These are phyloP conservation scores for Cytospora mali DNA, from an alignment of 2,329 filamentous ascomycete species.

Conservation along the genomic window DNA sequence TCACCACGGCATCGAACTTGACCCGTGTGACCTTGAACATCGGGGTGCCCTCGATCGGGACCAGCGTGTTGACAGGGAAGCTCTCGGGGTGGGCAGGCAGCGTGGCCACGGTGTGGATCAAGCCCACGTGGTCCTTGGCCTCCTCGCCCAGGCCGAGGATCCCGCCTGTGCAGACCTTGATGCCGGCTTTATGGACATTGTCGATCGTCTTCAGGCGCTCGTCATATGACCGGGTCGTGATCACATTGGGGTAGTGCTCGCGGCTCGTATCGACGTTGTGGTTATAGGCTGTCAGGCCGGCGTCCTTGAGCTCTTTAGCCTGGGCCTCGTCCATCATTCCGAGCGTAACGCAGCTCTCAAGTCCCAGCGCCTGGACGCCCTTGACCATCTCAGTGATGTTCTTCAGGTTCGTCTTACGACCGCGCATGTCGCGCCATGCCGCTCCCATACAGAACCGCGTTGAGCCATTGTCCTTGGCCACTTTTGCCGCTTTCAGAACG, in stretches of 20 bases:
- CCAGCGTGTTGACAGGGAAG: conserved; percentile 88
- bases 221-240: conserved; percentile 84
- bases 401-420: conserved; percentile 78
- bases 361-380: conserved; percentile 77
- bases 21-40: conserved; percentile 74
- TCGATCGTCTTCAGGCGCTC: conserved; percentile 79
- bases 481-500: conserved; percentile 75
- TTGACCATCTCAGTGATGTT: conserved; percentile 87
- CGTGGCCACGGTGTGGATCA: conserved; percentile 81
- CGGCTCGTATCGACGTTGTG: conserved; percentile 91
- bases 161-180: conserved; percentile 88
- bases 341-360: conserved; percentile 92
- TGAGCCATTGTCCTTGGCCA: conserved; percentile 80
- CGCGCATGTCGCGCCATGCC: conserved; percentile 92
- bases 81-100: conserved; percentile 83
- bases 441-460: conserved; percentile 96
- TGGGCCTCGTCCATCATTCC: conserved; percentile 87
- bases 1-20: conserved; percentile 75
- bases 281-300: conserved; percentile 88
- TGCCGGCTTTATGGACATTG: conserved; percentile 81
- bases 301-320: conserved; percentile 79
- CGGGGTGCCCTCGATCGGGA: conserved; percentile 88
- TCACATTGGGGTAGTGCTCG: conserved; percentile 85
- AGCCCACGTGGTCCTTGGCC: conserved; percentile 75
- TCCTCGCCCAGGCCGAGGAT: conserved; percentile 85